These are phyloP conservation scores for Trypanosoma avium DNA, from an alignment of 208 protist genomes.

Conservation along the genomic window DNA sequence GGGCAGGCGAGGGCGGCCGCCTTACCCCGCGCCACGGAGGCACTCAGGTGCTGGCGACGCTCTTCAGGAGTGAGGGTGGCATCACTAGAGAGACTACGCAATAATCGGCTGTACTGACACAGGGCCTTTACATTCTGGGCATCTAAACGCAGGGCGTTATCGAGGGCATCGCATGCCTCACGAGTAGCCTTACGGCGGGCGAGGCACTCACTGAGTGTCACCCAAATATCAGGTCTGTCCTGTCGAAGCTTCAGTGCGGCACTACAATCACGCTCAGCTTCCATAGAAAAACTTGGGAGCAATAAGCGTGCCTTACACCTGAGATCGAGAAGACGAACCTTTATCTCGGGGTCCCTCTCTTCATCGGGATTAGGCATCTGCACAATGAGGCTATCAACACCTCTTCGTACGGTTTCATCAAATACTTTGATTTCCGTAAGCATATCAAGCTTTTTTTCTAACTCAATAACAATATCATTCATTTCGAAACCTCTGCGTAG, in stretches of 20 bases:
- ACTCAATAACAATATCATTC: conserved; percentile 28
- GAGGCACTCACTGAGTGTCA: conserved; percentile 76
- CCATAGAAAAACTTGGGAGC: conserved; percentile 66
- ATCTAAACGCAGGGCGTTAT: conserved; percentile 59
- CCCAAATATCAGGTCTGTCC: conserved; percentile 57
- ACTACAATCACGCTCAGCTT: conserved; percentile 75
- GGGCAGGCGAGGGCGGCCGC: conserved; percentile 52
- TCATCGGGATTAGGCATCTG: conserved; percentile 46
- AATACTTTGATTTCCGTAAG: conserved; percentile 65
- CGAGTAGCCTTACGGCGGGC: conserved; percentile 69
- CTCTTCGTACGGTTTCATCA: conserved; percentile 41
- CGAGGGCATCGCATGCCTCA: conserved; percentile 76
- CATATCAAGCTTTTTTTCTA: conserved; percentile 59
- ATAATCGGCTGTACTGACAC: conserved; percentile 80
- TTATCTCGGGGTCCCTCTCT: conserved; percentile 40
- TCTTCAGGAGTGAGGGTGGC: conserved; percentile 42
- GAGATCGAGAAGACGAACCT: conserved; percentile 68
- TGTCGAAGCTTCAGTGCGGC: conserved; percentile 68
- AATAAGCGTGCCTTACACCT: conserved; percentile 57
- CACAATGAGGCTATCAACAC: conserved; percentile 49
- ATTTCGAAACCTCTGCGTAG: too few relatives aligned
- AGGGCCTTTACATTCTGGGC: conserved; percentile 50
- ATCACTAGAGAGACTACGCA: conserved; percentile 72
- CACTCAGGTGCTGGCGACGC: conserved; percentile 41
- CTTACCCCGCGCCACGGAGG: conserved; percentile 59